Base-by-base conservation (phyloP, 768 basidiomycete genomes). In the Melanogaster broomeanus region DNA sequence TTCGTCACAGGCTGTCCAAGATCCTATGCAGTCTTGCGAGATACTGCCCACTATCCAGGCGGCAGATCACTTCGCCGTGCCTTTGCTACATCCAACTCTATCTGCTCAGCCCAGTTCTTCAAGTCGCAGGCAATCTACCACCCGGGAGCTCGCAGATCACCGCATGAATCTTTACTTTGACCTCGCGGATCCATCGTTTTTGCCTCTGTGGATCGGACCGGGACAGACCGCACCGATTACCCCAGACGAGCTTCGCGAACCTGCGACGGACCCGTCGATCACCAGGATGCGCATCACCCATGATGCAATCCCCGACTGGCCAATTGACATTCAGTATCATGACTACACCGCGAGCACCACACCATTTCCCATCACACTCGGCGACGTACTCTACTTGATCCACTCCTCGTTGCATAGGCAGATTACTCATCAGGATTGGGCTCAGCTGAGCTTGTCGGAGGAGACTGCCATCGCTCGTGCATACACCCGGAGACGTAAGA, bases 11-110 rank as follows among this genome's bases (percentile, higher is more conserved):
- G 87, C 89, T 48, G 88, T 88, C 15, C 82, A 88, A 88, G 50
- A 87, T 91, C 47, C 77, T 92, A 40, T 77, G 81, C 53, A 76
- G 75, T 56, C 79, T 93, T 28, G 81, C 42, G 76, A 80, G 24
- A 74, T 93, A 47, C 90, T 89, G 52, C 79, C 81, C 9, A 60
- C 71, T n/a, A n/a, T n/a, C n/a, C n/a, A n/a, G n/a, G n/a, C n/a
- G n/a, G n/a, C n/a, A n/a, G n/a, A n/a, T n/a, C n/a, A n/a, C 4
- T 76, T 92, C 9, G 78, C 87, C 38, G 78, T n/a, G n/a, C n/a
- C n/a, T 81, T 37, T 78, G 84, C 16, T 83, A 82, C 56, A n/a
- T n/a, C n/a, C n/a, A n/a, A n/a, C n/a, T n/a, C n/a, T n/a, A n/a
- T n/a, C n/a, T n/a, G n/a, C n/a, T n/a, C n/a, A n/a, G n/a, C n/a